Percentiles rank a stretch among this genome's conserved stretches.
Conservation (phyloP, 257 asterid genomes). For the Verbena officinalis region DNA sequence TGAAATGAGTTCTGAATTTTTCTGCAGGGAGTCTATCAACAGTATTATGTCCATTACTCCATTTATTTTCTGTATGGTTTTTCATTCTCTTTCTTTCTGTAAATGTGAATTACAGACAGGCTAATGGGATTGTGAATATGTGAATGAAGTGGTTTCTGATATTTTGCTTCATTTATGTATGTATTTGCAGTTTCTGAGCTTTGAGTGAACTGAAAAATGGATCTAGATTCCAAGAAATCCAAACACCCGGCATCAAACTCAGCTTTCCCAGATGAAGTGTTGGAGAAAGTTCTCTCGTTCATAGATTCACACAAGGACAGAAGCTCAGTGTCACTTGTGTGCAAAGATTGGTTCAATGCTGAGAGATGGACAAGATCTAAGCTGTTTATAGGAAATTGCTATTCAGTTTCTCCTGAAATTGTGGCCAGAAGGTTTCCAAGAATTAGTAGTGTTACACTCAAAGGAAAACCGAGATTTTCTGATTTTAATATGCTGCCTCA, state of each 20-base stretch:
- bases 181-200: conserved; percentile 13
- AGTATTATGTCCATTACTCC: neutral
- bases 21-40: neutral
- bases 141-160: conserved; percentile 1
- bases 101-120: neutral
- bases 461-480: conserved; percentile 69
- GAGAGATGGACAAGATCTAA: conserved; percentile 69
- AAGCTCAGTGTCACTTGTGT: conserved; percentile 62
- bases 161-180: neutral
- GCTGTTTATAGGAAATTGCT: conserved; percentile 63
- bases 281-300: conserved; percentile 55
- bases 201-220: conserved; percentile 36
- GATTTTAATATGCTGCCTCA: conserved; percentile 66
- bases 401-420: conserved; percentile 66
- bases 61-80: neutral
- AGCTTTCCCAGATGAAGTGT: conserved; percentile 65
- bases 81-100: neutral
- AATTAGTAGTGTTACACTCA: conserved; percentile 55
- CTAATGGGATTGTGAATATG: conserved; percentile 16
- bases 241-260: conserved; percentile 27
- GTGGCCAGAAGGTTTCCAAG: conserved; percentile 60
- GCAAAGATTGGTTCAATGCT: conserved; percentile 64
- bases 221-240: conserved; percentile 38
- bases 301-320: conserved; percentile 55
- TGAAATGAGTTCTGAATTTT: neutral